These are phyloP conservation scores for Omphalotus olearius DNA, from an alignment of 1,284 basidiomycete genomes.

Conservation along the genomic window DNA sequence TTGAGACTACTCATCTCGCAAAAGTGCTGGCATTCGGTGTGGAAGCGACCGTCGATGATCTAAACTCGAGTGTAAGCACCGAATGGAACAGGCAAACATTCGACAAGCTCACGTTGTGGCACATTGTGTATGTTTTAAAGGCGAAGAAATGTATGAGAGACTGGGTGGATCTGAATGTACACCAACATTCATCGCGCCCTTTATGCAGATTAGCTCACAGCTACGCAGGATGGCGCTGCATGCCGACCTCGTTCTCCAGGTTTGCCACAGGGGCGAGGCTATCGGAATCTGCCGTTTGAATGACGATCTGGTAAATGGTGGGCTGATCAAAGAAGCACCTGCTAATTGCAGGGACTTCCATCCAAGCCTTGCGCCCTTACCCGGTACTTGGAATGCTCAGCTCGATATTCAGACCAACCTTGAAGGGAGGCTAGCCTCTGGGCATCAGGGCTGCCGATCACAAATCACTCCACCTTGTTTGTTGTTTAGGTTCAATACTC, in stretches of 20 bases:
- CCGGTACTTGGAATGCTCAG: background rate
- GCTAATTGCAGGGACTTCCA: constrained; percentile 3
- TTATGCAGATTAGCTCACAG: background rate
- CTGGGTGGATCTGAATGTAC: constrained; percentile 4
- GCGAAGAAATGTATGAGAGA: constrained; percentile 8
- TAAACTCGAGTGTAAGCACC: constrained; percentile 25
- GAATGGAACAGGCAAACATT: constrained; percentile 11
- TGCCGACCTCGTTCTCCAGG: constrained; percentile 39
- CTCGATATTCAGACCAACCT: background rate
- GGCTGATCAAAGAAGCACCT: constrained; percentile 5
- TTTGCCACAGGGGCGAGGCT: constrained; percentile 34
- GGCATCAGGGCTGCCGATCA: no score
- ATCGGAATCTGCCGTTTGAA: constrained; percentile 29
- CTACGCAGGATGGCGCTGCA: constrained; percentile 22
- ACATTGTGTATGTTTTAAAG: constrained; percentile 45
- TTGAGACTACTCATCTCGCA: constrained; percentile 65
- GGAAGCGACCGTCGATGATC: constrained; percentile 76
- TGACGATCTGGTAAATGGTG: background rate
- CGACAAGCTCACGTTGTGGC: constrained; percentile 59
- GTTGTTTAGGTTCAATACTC: no score
- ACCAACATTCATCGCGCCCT: constrained; percentile 1
- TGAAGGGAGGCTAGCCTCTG: background rate
- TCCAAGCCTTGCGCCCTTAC: background rate
- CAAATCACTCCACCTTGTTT: no score
- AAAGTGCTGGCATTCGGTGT: constrained; percentile 73